Evolutionary conservation across 2,329 filamentous ascomycete species (phyloP).

Genomic region (Cladosporium oxysporum): DNA sequence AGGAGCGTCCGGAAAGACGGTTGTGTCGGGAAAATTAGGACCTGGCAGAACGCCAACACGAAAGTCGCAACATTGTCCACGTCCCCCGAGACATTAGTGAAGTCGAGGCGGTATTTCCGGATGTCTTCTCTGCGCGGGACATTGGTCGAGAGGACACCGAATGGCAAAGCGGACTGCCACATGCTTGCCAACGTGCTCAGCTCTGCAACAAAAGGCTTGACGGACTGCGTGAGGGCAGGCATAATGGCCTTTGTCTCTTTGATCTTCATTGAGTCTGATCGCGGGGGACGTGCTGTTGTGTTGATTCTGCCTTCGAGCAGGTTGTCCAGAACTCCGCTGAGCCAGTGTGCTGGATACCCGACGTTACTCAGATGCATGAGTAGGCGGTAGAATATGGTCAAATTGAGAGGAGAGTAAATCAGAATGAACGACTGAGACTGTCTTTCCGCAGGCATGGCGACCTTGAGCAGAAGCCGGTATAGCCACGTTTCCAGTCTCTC

Average conservation of each 20-base stretch:
- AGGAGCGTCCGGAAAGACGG: slow-evolving; percentile 12
- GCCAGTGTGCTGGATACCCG: slow-evolving; percentile 24
- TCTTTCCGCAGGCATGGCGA: slow-evolving; percentile 19
- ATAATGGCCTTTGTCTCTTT: slow-evolving; percentile 20
- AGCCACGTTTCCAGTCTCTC: slow-evolving; percentile 15
- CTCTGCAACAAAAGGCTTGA: slow-evolving; percentile 22
- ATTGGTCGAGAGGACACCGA: slow-evolving; percentile 10
- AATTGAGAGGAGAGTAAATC: slow-evolving; percentile 26
- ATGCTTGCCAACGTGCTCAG: slow-evolving; percentile 20
- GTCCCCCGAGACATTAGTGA: slow-evolving; percentile 5
- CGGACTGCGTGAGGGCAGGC: slow-evolving; percentile 14
- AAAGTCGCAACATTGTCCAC: slow-evolving; percentile 10
- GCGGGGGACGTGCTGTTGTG: slow-evolving; percentile 22
- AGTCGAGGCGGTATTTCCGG: slow-evolving; percentile 19
- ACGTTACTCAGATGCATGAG: slow-evolving; percentile 21
- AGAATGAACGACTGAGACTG: neutral
- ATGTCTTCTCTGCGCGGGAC: slow-evolving; percentile 15
- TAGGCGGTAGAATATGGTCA: slow-evolving; percentile 23
- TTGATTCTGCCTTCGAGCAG: slow-evolving; percentile 21
- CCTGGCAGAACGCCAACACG: slow-evolving; percentile 20
- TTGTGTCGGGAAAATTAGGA: neutral
- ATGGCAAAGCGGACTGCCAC: slow-evolving; percentile 22
- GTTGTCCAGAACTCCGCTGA: slow-evolving; percentile 15
- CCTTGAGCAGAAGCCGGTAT: slow-evolving; percentile 21
- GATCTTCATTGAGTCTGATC: slow-evolving; percentile 20